Evolutionary conservation across 23 red algal genomes (phyloP).

Genomic region (Gracilaria gracilis): DNA sequence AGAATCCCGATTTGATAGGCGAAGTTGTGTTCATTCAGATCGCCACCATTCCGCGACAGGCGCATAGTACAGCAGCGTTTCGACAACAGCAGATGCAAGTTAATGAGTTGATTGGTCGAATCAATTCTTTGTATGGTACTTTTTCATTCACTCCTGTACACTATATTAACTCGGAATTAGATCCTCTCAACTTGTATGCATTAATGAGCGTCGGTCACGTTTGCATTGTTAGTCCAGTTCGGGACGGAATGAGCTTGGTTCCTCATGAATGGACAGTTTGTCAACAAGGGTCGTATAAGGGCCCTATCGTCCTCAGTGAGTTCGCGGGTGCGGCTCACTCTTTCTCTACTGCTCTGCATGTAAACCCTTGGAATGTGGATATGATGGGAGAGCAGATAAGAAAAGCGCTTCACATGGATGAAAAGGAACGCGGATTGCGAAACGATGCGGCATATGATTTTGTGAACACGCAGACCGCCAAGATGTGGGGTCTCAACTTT

Average conservation of each 20-base stretch:
- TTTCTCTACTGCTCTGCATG: constrained; percentile 86
- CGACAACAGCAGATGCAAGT: constrained; percentile 67
- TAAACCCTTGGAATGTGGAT: constrained; percentile 94
- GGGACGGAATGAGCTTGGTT: constrained; percentile 86
- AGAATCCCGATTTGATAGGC: constrained; percentile 55
- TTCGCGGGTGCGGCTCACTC: constrained; percentile 83
- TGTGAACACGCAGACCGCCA: constrained; percentile 85
- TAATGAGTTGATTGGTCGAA: constrained; percentile 82
- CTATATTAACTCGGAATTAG: constrained; percentile 77
- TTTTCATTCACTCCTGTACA: constrained; percentile 84
- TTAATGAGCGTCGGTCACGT: constrained; percentile 84
- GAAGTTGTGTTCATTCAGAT: constrained; percentile 84
- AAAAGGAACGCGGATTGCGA: constrained; percentile 54
- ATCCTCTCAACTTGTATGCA: constrained; percentile 69
- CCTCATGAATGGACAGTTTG: constrained; percentile 93
- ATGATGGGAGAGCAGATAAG: constrained; percentile 69
- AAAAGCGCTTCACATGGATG: constrained; percentile 73
- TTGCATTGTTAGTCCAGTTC: constrained; percentile 83
- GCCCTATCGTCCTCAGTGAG: constrained; percentile 82
- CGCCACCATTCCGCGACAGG: constrained; percentile 52
- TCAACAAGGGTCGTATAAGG: constrained; percentile 84
- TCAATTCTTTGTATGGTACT: constrained; percentile 90
- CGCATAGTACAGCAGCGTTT: constrained; percentile 11
- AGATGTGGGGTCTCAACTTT: constrained; percentile 89
- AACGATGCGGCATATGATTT: constrained; percentile 85